Conservation (phyloP, 2,329 filamentous ascomycete species). For the Fusarium odoratissimum region DNA sequence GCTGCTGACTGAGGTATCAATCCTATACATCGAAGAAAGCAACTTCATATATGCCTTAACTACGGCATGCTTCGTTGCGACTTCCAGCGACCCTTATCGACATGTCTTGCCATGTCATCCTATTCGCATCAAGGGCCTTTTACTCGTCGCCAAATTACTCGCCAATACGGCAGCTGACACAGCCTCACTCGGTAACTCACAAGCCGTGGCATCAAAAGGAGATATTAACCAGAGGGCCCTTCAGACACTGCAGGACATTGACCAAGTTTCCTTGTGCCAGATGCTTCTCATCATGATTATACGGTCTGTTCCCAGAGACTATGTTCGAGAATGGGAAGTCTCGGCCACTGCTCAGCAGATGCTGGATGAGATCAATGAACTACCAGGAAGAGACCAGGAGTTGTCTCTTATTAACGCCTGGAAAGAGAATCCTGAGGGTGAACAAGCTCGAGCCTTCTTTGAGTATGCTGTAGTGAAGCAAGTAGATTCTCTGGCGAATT, state of each 20-base stretch:
- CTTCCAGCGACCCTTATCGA: conserved; percentile 62
- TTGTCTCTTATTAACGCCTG: conserved; percentile 58
- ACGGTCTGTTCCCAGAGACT: conserved; percentile 55
- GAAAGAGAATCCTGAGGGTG: conserved; percentile 54
- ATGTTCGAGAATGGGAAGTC: conserved; percentile 60
- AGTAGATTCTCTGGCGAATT: conserved; percentile 57
- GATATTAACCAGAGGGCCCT: conserved; percentile 42
- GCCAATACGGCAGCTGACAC: conserved; percentile 60
- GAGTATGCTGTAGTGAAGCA: conserved; percentile 61
- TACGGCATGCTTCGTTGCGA: conserved; percentile 60
- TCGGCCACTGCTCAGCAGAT: conserved; percentile 57
- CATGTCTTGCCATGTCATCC: conserved; percentile 63
- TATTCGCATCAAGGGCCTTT: conserved; percentile 61
- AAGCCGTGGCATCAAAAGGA: conserved; percentile 39
- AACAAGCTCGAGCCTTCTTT: conserved; percentile 60
- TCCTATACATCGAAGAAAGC: conserved; percentile 57
- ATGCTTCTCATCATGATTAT: conserved; percentile 62
- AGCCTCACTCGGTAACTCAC: conserved; percentile 43
- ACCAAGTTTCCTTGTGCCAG: conserved; percentile 66
- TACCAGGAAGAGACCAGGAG: conserved; percentile 60
- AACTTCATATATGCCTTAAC: conserved; percentile 59
- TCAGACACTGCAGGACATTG: conserved; percentile 55
- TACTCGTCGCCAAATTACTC: conserved; percentile 64
- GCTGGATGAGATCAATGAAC: conserved; percentile 60
- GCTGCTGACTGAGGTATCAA: conserved; percentile 57